phyloP scores from a whole-genome alignment of 2,329 filamentous ascomycete species.

The Beauveria sp. region DNA sequence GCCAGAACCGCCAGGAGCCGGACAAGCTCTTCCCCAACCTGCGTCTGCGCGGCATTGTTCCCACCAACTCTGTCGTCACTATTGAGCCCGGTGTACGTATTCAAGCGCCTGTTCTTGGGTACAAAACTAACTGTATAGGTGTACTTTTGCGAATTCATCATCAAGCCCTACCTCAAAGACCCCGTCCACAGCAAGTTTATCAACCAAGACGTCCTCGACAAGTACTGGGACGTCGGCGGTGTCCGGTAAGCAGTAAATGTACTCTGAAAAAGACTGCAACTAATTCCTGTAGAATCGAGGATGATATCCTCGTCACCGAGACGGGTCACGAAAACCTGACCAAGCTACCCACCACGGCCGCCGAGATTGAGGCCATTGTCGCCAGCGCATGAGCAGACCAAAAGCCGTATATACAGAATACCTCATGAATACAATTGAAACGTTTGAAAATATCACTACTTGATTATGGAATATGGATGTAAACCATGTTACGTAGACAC shows the following conservation, averaged over 20 bases:
- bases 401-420: neutral
- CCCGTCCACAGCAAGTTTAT: constrained; percentile 70
- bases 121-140: constrained; percentile 37
- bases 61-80: constrained; percentile 77
- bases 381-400: constrained; percentile 1
- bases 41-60: constrained; percentile 66
- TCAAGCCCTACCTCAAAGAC: constrained; percentile 69
- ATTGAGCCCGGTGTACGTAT: constrained; percentile 79
- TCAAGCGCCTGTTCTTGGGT: constrained; percentile 2
- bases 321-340: constrained; percentile 66
- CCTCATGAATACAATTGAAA: neutral
- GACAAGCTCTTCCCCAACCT: constrained; percentile 86
- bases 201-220: constrained; percentile 61
- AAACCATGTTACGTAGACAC: no score
- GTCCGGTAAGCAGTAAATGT: constrained; percentile 45
- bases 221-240: constrained; percentile 77
- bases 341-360: constrained; percentile 60
- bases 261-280: constrained; percentile 1
- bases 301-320: constrained; percentile 66
- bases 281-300: constrained; percentile 45
- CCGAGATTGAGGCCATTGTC: constrained; percentile 46
- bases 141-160: constrained; percentile 88
- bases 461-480: no score
- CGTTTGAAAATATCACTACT: neutral
- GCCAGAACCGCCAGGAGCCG: constrained; percentile 68